Evolutionary conservation across 306 rosid genomes (phyloP), one percentile per base, ranked within the genome.

Genomic region (Quercus alba): DNA sequence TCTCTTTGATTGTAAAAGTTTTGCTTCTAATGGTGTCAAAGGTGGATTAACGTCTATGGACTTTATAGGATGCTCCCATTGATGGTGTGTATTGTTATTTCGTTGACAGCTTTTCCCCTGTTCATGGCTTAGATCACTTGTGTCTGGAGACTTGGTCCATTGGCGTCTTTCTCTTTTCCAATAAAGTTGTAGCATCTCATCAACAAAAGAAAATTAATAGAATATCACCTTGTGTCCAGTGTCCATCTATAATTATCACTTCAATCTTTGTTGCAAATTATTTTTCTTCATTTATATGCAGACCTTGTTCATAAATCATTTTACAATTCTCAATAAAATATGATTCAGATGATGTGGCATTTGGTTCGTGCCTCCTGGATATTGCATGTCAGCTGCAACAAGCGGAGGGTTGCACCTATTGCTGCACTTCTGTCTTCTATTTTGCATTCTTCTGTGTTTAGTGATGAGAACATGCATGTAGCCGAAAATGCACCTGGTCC

Each of bases 341-440:
- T 23, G 56, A 75, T 84, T 78, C 83, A 94, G 99, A 85, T 88
- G 94, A 83, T 91, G 84, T 94, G 99, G 99, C 93, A 84, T 80
- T 90, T 94, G 93, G 97, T 91, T 68, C 97, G 20, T 80, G 87
- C 97, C 81, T 88, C 99, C 77, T 94, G 97, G 97, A 91, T 92
- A 86, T 85, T 94, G 88, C 99, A 94, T 74, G 70, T 84, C 78
- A 93, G 89, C 88, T 94, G 97, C 87, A 94, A 94, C 86, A 94
- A 94, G 85, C 86, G 99, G 74, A 91, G 95, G 80, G 93, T 93
- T 85, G 94, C 97, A 73, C 94, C 96, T 66, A 93, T 94, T 84
- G 97, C 99, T 81, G 97, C 94, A 55, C 95, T 94, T 83, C 85
- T 94, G 81, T 94, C 97, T 67, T 91, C 99, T 78, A 90, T 94